Conservation (phyloP, 108 stramenopile genomes). For the Fragilaria radians region DNA sequence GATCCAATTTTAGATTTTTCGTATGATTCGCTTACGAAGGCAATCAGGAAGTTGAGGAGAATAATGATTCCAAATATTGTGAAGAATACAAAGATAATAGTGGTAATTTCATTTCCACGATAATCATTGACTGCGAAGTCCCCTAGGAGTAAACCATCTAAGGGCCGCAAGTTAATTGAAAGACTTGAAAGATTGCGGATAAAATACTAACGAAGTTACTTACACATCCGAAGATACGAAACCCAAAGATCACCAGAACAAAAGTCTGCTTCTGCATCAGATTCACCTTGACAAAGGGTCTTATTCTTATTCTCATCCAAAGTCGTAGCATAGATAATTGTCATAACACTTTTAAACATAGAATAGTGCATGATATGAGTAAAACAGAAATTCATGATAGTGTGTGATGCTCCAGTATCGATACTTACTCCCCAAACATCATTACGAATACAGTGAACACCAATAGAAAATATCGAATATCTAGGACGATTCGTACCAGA, state of each 20-base stretch:
- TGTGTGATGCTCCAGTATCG: not conserved
- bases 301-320: not conserved
- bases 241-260: conserved; percentile 4
- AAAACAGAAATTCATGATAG: not conserved
- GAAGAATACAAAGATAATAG: conserved; percentile 19
- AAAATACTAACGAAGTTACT: not conserved
- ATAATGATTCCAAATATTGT: conserved; percentile 31
- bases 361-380: not conserved
- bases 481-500: conserved; percentile 16
- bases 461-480: conserved; percentile 8
- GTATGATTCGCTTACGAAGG: conserved; percentile 23
- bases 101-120: conserved; percentile 2
- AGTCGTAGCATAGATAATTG: conserved; percentile 4
- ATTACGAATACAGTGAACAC: conserved; percentile 20
- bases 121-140: conserved; percentile 25
- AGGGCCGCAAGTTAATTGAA: not conserved
- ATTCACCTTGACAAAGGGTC: not conserved
- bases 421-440: conserved; percentile 25
- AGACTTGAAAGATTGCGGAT: not conserved
- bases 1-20: conserved; percentile 10
- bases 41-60: conserved; percentile 42
- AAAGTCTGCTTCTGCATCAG: conserved; percentile 13
- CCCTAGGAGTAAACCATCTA: conserved; percentile 15
- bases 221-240: conserved; percentile 6
- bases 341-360: conserved; percentile 10